Evolutionary conservation across 345 rosid species (phyloP).

Genomic region (Clarkia xantiana): DNA sequence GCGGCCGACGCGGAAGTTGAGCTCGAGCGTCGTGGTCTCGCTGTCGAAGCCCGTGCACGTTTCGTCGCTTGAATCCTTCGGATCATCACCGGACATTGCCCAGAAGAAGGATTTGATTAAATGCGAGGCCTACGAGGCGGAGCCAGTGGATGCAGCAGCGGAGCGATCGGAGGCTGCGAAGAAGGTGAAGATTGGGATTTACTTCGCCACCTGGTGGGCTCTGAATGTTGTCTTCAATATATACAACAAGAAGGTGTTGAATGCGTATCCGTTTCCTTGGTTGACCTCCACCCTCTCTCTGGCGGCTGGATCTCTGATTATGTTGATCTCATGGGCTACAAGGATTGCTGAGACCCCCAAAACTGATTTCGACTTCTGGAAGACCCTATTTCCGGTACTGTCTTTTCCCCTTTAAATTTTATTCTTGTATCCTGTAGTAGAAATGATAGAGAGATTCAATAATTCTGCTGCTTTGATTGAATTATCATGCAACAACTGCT

Average conservation of each 20-base stretch:
- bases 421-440: no score
- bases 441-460: no score
- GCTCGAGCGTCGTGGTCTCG: constrained; percentile 18
- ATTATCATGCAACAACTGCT: no score
- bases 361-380: constrained; percentile 90
- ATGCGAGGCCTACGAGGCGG: constrained; percentile 79
- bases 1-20: constrained; percentile 7
- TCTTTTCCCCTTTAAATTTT: neutral
- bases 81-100: constrained; percentile 6
- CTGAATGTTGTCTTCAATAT: constrained; percentile 91
- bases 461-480: no score
- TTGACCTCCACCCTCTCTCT: constrained; percentile 89
- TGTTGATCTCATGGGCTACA: constrained; percentile 90
- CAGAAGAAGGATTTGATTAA: constrained; percentile 19
- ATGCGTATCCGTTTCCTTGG: constrained; percentile 96
- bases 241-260: constrained; percentile 93
- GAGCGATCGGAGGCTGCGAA: constrained; percentile 38
- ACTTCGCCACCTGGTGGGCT: constrained; percentile 98
- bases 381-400: constrained; percentile 77
- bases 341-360: constrained; percentile 80
- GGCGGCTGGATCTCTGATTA: constrained; percentile 89
- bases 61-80: constrained; percentile 23
- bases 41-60: constrained; percentile 54
- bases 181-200: constrained; percentile 61
- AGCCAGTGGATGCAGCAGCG: constrained; percentile 33